These are phyloP conservation scores for Pseudogymnoascus sp. DNA, from an alignment of 2,329 filamentous ascomycete genomes.

Conservation along the genomic window DNA sequence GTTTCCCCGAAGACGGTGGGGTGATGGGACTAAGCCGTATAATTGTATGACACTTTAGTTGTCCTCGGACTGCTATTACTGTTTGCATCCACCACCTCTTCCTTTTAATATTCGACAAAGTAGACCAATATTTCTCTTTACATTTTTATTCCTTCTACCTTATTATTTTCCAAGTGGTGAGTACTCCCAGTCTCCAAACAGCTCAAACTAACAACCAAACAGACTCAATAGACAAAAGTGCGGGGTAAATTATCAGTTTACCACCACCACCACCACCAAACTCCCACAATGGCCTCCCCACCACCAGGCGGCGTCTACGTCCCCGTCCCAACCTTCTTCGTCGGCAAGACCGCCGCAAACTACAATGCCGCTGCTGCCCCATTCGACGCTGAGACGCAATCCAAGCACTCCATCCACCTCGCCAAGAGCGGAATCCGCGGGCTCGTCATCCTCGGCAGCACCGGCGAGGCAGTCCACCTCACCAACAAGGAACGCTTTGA, in stretches of 20 bases:
- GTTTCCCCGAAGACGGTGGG: slow-evolving; percentile 3
- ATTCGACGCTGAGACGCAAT: slow-evolving; percentile 52
- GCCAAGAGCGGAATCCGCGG: slow-evolving; percentile 52
- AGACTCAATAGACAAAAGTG: neutral
- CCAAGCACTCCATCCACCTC: slow-evolving; percentile 51
- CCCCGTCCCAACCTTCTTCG: slow-evolving; percentile 57
- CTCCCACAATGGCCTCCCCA: slow-evolving; percentile 18
- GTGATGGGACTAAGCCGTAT: neutral
- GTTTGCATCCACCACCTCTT: neutral
- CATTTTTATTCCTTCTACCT: neutral
- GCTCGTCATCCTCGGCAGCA: slow-evolving; percentile 55
- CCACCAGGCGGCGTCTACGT: slow-evolving; percentile 31
- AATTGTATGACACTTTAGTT: neutral
- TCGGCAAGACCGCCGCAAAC: slow-evolving; percentile 22
- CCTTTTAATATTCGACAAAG: neutral
- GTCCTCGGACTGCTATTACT: neutral
- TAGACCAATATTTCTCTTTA: neutral
- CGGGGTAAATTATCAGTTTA: neutral
- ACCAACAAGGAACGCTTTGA: slow-evolving; percentile 48
- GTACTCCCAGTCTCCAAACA: neutral
- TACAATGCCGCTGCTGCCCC: slow-evolving; percentile 22
- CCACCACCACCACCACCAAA: neutral
- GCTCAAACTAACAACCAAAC: neutral
- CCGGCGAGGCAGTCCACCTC: slow-evolving; percentile 57
- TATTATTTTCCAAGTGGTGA: neutral